Base-by-base conservation (phyloP, 306 rosid species). In the Cucurbita moschata region DNA sequence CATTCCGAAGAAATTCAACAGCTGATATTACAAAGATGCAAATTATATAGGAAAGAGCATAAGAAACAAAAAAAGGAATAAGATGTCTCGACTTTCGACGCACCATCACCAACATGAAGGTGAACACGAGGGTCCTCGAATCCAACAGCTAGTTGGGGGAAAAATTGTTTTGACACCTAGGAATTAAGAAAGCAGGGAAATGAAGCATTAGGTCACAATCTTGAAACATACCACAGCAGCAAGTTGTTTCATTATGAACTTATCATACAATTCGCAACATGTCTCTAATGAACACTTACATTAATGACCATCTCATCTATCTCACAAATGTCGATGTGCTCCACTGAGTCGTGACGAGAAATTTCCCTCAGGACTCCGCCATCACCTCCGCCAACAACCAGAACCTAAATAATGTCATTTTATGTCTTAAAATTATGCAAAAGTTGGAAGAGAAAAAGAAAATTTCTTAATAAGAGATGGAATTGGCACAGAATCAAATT, bases 351-450 rank as follows among this genome's bases (percentile, higher is more conserved):
- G 73, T 94, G 99, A 30, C 99, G 91, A 69, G 90, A 81, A 71
- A 94, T 77, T 85, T 94, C 99, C 85, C 97, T 87, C 7, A 94
- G 87, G 77, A 94, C 96, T 37, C 96, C 97, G 21, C 99, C 99
- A 81, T 94, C 99, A 71, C 99, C 99, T 8, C 99, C 99, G n/a
- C 97, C 99, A 77, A 94, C 99, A 72, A 94, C 96, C 75, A 94
- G 86, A 82, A 94, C 96, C 99, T 94, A 47, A 4, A 68, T 3
- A 68, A 2, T 13, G 83, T 78, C 74, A 23, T 42, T 53, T 55
- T 59, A 64, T 61, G 23, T 63, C 49, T 30, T 46, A 75, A 16
- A 59, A 30, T 37, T 13, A 30, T 75, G 61, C 46, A 13, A 50
- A 75, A 35, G n/a, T 72, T 47, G 61, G 9, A 52, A 51, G 21